Conservation (phyloP, 768 basidiomycete species). For the Russula sp. region DNA sequence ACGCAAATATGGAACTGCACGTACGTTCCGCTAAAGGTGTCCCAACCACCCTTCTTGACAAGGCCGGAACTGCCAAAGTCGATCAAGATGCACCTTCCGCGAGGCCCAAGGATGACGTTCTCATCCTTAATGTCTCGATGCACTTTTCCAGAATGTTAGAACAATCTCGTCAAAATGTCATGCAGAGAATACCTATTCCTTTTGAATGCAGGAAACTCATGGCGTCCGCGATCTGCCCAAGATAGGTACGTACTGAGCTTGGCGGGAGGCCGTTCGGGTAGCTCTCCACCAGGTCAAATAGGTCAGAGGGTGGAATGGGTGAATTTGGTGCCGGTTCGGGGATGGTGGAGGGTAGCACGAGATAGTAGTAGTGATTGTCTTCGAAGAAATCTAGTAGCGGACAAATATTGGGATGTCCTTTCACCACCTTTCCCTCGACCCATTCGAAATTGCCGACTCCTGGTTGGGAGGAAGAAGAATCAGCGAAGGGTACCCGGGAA, state of each 20-base stretch:
- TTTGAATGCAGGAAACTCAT: conserved; percentile 82
- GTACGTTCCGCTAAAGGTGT: conserved; percentile 87
- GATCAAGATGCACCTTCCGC: conserved; percentile 85
- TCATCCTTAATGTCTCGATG: conserved; percentile 99
- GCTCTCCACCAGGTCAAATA: conserved; percentile 92
- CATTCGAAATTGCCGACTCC: conserved; percentile 39
- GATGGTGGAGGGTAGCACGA: conserved; percentile 76
- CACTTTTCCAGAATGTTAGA: conserved; percentile 39
- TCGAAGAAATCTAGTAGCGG: conserved; percentile 95
- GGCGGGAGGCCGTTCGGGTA: conserved; percentile 83
- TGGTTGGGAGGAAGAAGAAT: conserved; percentile 18
- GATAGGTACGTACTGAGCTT: conserved; percentile 67
- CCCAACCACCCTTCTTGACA: conserved; percentile 80
- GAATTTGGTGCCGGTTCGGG: conserved; percentile 50
- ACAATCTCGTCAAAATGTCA: neutral
- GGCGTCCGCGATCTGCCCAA: conserved; percentile 93
- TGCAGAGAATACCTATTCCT: conserved; percentile 65
- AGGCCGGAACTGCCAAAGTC: conserved; percentile 95
- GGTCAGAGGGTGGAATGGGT: conserved; percentile 62
- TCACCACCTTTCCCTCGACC: conserved; percentile 64
- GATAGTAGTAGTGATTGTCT: conserved; percentile 92
- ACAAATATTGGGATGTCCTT: conserved; percentile 94
- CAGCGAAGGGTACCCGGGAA: conserved; percentile 36
- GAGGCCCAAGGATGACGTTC: conserved; percentile 79
- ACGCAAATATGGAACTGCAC: conserved; percentile 31